Evolutionary conservation across 164 flowering plant species (phyloP).

Genomic region (Liquidambar formosana): DNA sequence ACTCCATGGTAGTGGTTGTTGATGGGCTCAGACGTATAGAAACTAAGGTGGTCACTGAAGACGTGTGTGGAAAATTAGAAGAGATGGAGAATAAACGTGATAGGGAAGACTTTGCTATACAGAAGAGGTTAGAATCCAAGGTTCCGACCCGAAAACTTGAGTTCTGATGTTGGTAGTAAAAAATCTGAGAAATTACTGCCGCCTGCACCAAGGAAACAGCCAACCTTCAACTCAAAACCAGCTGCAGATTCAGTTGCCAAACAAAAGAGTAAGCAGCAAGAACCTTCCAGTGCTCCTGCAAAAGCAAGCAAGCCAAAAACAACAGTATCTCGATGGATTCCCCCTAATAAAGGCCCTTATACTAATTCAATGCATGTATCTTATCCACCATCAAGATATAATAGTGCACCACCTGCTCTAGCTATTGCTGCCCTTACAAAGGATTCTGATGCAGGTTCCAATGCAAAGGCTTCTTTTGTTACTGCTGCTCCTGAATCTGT

Average conservation of each 20-base stretch:
- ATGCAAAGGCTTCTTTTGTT: constrained; percentile 23
- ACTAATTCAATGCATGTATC: constrained; percentile 55
- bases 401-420: constrained; percentile 72
- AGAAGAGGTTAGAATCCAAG: constrained; percentile 28
- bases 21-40: constrained; percentile 20
- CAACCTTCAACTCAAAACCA: constrained; percentile 31
- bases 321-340: constrained; percentile 63
- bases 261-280: constrained; percentile 46
- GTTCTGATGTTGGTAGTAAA: constrained; percentile 26
- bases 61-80: constrained; percentile 21
- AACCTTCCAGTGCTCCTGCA: constrained; percentile 27
- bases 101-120: constrained; percentile 20
- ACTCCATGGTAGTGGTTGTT: constrained; percentile 14
- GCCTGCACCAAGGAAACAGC: constrained; percentile 30
- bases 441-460: constrained; percentile 33
- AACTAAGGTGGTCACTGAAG: constrained; percentile 21
- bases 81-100: constrained; percentile 29
- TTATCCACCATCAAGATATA: constrained; percentile 72
- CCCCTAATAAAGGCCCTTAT: constrained; percentile 55
- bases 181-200: constrained; percentile 39
- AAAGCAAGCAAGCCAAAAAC: constrained; percentile 55
- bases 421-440: constrained; percentile 34
- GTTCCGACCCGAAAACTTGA: constrained; percentile 23
- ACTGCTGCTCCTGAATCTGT: constrained; percentile 15
- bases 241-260: constrained; percentile 37